Evolutionary conservation across 1,139 yeast species (phyloP).

Genomic region (Groenewaldozyma auringiensis): DNA sequence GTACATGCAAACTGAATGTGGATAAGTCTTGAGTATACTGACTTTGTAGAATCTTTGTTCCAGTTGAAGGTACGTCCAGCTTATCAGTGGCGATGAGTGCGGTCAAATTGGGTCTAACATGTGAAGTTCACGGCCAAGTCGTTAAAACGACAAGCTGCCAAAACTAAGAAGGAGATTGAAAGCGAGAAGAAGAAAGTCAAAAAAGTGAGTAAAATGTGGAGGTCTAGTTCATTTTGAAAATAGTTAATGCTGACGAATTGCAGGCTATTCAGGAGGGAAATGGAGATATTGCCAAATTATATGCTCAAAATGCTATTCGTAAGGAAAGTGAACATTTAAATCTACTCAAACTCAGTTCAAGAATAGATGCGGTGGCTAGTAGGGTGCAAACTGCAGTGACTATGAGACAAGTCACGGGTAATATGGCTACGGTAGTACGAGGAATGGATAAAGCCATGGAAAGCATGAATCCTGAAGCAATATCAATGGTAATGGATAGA

Average conservation of each 20-base stretch:
- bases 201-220: constrained; percentile 39
- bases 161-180: constrained; percentile 85
- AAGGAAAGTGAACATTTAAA: constrained; percentile 83
- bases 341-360: constrained; percentile 70
- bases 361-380: constrained; percentile 94
- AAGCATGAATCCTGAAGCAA: constrained; percentile 84
- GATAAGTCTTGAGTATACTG: constrained; percentile 1
- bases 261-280: constrained; percentile 75
- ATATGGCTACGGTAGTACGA: constrained; percentile 84
- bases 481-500: constrained; percentile 93
- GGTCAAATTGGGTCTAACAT: constrained; percentile 4
- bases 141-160: constrained; percentile 78
- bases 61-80: constrained; percentile 32
- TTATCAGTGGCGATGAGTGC: neutral
- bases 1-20: constrained; percentile 20
- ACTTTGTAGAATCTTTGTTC: constrained; percentile 41
- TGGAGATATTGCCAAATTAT: constrained; percentile 85
- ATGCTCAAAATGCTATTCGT: constrained; percentile 93
- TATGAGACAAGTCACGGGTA: constrained; percentile 88
- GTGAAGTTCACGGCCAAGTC: constrained; percentile 82
- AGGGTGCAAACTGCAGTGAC: constrained; percentile 97
- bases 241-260: neutral
- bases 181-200: constrained; percentile 83
- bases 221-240: constrained; percentile 1
- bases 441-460: constrained; percentile 97